Evolutionary conservation across 208 protist genomes (phyloP).

Genomic region (Leishmania tarentolae): DNA sequence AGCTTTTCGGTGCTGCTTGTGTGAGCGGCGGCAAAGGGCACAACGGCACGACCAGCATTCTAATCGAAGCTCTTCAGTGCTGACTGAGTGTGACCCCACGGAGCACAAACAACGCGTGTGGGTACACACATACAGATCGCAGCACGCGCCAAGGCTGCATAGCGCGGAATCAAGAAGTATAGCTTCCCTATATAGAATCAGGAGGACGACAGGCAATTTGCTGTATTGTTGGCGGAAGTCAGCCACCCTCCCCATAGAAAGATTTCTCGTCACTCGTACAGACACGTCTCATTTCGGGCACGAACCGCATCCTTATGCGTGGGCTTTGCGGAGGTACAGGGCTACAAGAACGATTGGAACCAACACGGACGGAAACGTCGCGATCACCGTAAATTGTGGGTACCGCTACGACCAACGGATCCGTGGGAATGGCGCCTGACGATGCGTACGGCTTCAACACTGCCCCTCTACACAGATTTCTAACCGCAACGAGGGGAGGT

Average conservation of each 20-base stretch:
- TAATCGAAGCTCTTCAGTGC: neutral
- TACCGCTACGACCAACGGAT: neutral
- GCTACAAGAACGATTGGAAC: neutral
- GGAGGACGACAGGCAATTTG: neutral
- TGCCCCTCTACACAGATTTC: neutral
- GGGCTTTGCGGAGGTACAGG: neutral
- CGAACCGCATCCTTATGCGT: neutral
- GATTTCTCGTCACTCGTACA: neutral
- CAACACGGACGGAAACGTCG: neutral
- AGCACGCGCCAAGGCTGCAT: neutral
- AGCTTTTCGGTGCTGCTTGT: neutral
- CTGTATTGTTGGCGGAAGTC: neutral
- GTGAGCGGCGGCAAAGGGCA: neutral
- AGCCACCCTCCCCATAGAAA: neutral
- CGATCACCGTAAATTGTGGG: neutral
- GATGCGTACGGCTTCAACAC: neutral
- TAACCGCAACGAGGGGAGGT: neutral
- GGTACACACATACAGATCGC: neutral
- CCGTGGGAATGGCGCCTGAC: neutral
- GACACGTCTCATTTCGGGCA: neutral
- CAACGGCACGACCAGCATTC: neutral
- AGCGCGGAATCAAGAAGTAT: neutral
- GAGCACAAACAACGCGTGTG: neutral
- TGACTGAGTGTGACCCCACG: neutral
- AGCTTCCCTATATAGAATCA: neutral